Evolutionary conservation across 192 early-diverging fungal genomes (phyloP).

Genomic region (Mortierella claussenii): DNA sequence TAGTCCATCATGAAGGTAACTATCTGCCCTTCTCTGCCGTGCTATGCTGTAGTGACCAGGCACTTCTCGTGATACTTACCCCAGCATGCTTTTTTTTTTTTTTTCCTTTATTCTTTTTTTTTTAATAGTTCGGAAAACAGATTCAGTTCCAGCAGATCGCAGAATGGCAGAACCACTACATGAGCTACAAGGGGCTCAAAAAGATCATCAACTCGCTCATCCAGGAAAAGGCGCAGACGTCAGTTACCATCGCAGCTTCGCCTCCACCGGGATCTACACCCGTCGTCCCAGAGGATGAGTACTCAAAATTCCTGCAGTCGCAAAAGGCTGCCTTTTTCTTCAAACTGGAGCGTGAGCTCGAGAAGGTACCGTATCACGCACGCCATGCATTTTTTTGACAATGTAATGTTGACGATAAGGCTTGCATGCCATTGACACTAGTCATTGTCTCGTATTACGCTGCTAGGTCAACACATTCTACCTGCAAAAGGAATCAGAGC

Average conservation of each 20-base stretch:
- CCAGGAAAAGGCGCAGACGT: conserved; percentile 59
- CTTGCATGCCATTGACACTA: not conserved
- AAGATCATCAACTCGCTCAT: conserved; percentile 90
- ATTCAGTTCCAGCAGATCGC: conserved; percentile 91
- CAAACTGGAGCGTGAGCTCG: conserved; percentile 96
- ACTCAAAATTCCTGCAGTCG: conserved; percentile 71
- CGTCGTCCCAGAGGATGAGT: conserved; percentile 57
- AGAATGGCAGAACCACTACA: conserved; percentile 94
- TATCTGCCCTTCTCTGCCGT: not conserved
- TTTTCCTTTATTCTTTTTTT: not conserved
- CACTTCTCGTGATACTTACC: not conserved
- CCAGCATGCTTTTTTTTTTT: not conserved
- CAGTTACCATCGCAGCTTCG: conserved; percentile 53
- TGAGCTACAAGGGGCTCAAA: conserved; percentile 98
- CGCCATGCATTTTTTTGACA: too few relatives aligned
- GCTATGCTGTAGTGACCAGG: not conserved
- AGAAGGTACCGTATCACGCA: too few relatives aligned
- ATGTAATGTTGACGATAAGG: not conserved
- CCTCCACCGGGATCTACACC: conserved; percentile 53
- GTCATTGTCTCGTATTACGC: not conserved
- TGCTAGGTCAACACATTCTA: conserved; percentile 94
- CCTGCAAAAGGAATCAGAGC: conserved; percentile 94
- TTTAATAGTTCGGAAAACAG: conserved; percentile 94
- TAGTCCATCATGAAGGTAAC: conserved; percentile 21
- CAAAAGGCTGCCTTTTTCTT: conserved; percentile 98